These are phyloP conservation scores for Colletotrichum sp. DNA, from an alignment of 2,329 filamentous ascomycete species.

Conservation along the genomic window DNA sequence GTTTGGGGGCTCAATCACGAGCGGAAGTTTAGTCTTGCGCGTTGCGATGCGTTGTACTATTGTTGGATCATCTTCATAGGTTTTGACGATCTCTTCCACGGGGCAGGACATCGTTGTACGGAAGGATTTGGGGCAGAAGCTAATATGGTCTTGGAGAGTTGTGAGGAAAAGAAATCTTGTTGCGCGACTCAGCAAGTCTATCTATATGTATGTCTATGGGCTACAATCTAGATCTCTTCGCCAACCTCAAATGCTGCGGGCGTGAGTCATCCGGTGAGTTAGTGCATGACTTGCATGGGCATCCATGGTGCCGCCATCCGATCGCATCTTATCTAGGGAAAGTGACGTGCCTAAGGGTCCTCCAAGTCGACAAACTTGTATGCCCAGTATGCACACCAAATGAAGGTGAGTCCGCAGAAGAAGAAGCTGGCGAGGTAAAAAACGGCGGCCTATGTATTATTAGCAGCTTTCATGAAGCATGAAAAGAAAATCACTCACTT, in stretches of 20 bases:
- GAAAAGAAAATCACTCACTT: slow-evolving; percentile 11
- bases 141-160: not conserved
- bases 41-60: slow-evolving; percentile 28
- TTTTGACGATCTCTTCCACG: slow-evolving; percentile 29
- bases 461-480: not conserved
- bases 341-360: not conserved
- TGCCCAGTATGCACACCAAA: slow-evolving; percentile 33
- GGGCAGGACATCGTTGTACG: slow-evolving; percentile 14
- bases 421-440: slow-evolving; percentile 25
- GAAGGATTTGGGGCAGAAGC: not conserved
- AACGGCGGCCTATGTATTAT: slow-evolving; percentile 17
- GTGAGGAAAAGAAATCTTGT: not conserved
- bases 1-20: slow-evolving; percentile 41
- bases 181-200: not conserved
- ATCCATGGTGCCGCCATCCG: not conserved
- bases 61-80: slow-evolving; percentile 26
- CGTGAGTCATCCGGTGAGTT: slow-evolving; percentile 15
- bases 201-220: not conserved
- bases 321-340: not conserved
- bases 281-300: not conserved
- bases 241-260: not conserved
- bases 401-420: slow-evolving; percentile 20
- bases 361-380: slow-evolving; percentile 27
- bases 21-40: slow-evolving; percentile 25
- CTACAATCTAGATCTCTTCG: not conserved